Conservation (phyloP, 106 monocot species). For the Dendrobium nobile region DNA sequence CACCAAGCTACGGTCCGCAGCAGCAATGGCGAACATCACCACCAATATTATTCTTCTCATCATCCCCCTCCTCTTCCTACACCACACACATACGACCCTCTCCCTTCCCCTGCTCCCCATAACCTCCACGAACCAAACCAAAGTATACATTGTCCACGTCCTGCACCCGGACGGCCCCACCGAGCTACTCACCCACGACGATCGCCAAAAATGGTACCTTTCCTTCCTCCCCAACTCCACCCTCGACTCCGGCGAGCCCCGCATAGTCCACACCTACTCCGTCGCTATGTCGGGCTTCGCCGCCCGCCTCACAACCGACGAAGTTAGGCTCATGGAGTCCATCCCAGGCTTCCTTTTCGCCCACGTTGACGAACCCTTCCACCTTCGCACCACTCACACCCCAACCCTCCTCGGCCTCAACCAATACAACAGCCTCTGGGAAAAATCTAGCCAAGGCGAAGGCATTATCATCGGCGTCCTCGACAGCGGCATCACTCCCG, state of each 20-base stretch:
- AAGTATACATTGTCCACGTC: constrained; percentile 5
- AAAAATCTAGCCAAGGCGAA: constrained; percentile 18
- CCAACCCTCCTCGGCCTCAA: constrained; percentile 9
- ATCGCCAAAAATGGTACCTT: neutral
- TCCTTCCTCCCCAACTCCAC: constrained; percentile 3
- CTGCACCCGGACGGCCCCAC: neutral
- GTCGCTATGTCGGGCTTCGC: constrained; percentile 18
- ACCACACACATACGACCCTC: neutral
- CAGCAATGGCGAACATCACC: neutral
- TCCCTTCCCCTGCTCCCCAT: neutral
- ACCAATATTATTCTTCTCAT: neutral
- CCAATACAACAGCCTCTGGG: constrained; percentile 10
- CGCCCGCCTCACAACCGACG: constrained; percentile 12
- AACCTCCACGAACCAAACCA: neutral
- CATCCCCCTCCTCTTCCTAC: neutral
- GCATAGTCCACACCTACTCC: constrained; percentile 11
- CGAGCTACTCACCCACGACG: neutral
- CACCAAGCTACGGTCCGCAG: neutral
- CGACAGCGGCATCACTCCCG: constrained; percentile 31
- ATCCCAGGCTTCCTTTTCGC: constrained; percentile 11
- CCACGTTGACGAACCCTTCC: neutral
- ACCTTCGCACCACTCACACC: constrained; percentile 20
- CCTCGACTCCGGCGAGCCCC: neutral
- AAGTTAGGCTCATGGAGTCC: neutral
- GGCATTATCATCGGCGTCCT: constrained; percentile 47